Evolutionary conservation across 352 stramenopile genomes (phyloP).

Genomic region (Pythium folliculosum): DNA sequence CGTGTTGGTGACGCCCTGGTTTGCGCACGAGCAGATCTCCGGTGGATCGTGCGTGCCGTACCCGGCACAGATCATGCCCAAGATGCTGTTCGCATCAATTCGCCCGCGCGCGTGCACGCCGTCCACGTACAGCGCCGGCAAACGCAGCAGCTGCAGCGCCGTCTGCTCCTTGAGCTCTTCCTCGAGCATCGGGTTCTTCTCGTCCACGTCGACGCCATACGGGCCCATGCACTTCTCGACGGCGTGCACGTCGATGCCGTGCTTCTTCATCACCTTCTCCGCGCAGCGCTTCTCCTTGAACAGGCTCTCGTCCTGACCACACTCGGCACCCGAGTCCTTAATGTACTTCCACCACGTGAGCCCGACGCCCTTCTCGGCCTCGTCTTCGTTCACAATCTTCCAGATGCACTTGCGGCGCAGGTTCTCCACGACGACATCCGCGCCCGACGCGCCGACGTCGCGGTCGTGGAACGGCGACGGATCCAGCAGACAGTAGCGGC

Average conservation of each 20-base stretch:
- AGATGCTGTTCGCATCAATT: conserved; percentile 86
- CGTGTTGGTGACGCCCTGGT: conserved; percentile 56
- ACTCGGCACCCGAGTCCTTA: conserved; percentile 88
- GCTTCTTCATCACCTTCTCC: conserved; percentile 90
- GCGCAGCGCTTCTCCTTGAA: conserved; percentile 90
- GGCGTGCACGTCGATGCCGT: conserved; percentile 75
- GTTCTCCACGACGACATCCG: conserved; percentile 94
- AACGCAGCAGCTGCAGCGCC: conserved; percentile 88
- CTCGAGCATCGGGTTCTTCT: conserved; percentile 89
- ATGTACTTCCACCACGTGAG: conserved; percentile 96
- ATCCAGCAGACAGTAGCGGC: conserved; percentile 96
- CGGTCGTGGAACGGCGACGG: conserved; percentile 94
- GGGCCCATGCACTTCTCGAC: conserved; percentile 95
- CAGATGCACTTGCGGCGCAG: conserved; percentile 96
- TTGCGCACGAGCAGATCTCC: conserved; percentile 74
- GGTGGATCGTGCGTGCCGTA: conserved; percentile 83
- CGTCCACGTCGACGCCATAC: conserved; percentile 87
- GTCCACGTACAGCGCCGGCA: conserved; percentile 95
- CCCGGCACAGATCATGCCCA: conserved; percentile 84
- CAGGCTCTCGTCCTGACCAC: conserved; percentile 77
- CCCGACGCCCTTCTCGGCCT: conserved; percentile 83
- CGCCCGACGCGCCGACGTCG: conserved; percentile 89
- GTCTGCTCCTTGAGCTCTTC: conserved; percentile 90
- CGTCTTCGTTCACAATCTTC: conserved; percentile 78
- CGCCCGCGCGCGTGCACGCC: conserved; percentile 90